A percentile compares a stretch with the other conserved stretches of the same genome.
Conservation (phyloP, 2,329 filamentous ascomycete species). For the Exophiala calicioides region DNA sequence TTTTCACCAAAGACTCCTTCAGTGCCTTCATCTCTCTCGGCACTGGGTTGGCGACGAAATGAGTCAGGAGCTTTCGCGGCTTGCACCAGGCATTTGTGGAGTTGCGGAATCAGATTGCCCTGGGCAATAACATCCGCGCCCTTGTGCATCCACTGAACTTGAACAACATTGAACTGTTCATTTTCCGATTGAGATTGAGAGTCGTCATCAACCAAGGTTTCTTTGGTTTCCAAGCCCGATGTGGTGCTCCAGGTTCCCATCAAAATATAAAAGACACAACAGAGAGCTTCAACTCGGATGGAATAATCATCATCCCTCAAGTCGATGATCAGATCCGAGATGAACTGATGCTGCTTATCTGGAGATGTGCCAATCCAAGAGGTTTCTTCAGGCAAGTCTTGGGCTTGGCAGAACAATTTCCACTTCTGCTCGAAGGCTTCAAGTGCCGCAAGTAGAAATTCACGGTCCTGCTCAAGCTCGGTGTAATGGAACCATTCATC, state of each 20-base stretch:
- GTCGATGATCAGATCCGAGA: conserved; percentile 40
- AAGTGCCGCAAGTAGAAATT: conserved; percentile 73
- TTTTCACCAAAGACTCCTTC: conserved; percentile 29
- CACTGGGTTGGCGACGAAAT: neutral
- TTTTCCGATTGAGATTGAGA: conserved; percentile 39
- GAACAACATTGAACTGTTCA: conserved; percentile 51
- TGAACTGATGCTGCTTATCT: conserved; percentile 48
- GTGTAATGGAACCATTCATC: conserved; percentile 98
- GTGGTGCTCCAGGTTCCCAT: conserved; percentile 72
- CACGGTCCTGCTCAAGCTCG: conserved; percentile 69
- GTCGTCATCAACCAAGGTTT: conserved; percentile 28
- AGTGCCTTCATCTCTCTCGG: conserved; percentile 14
- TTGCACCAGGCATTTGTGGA: conserved; percentile 42
- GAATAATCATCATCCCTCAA: conserved; percentile 43
- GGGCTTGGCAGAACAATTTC: conserved; percentile 54
- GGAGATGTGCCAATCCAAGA: conserved; percentile 68
- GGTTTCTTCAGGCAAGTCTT: conserved; percentile 45
- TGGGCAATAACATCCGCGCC: conserved; percentile 43
- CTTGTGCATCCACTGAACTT: conserved; percentile 50
- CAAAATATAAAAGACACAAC: conserved; percentile 55
- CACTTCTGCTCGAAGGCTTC: conserved; percentile 76
- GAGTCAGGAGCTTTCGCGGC: conserved; percentile 41
- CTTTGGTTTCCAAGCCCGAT: conserved; percentile 48
- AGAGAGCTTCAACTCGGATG: conserved; percentile 47
- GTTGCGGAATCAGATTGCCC: conserved; percentile 38